phyloP scores from a whole-genome alignment of 768 basidiomycete species.

The Crucibulum laeve region DNA sequence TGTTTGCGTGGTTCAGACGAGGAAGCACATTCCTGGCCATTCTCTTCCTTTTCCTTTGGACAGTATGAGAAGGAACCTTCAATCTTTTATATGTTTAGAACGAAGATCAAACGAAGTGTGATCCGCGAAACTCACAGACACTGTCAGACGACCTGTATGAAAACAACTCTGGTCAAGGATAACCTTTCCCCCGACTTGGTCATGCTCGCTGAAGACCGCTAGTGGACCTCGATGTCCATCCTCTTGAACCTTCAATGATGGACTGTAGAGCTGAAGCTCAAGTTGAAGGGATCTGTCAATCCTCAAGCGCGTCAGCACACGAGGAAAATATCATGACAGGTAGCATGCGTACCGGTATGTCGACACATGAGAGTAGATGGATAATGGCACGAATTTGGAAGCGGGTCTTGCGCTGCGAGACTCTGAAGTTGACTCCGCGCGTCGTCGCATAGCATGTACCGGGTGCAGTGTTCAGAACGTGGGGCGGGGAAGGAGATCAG shows the following conservation, averaged over 20 bases:
- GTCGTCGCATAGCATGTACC: conserved; percentile 21
- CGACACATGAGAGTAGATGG: conserved; percentile 41
- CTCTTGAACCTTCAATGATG: conserved; percentile 48
- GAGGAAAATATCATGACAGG: neutral
- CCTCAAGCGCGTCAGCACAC: neutral
- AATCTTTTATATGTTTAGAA: conserved; percentile 32
- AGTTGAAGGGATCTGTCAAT: conserved; percentile 44
- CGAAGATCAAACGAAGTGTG: conserved; percentile 8
- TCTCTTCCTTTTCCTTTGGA: conserved; percentile 18
- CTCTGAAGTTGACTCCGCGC: conserved; percentile 21
- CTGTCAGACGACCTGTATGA: conserved; percentile 50
- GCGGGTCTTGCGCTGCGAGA: conserved; percentile 15
- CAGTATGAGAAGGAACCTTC: conserved; percentile 57
- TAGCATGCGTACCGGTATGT: conserved; percentile 38
- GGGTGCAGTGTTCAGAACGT: conserved; percentile 7
- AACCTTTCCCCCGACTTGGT: conserved; percentile 57
- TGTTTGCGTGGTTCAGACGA: conserved; percentile 27
- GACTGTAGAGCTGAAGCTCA: conserved; percentile 59
- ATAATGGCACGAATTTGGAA: conserved; percentile 28
- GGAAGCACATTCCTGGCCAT: conserved; percentile 10
- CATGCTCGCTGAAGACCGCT: conserved; percentile 58
- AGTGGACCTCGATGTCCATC: conserved; percentile 25
- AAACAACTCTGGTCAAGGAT: conserved; percentile 48
- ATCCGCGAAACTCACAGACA: conserved; percentile 39
- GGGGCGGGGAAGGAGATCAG: conserved; percentile 3